Conservation (phyloP, 2,329 filamentous ascomycete genomes). For the Venturia effusa region DNA sequence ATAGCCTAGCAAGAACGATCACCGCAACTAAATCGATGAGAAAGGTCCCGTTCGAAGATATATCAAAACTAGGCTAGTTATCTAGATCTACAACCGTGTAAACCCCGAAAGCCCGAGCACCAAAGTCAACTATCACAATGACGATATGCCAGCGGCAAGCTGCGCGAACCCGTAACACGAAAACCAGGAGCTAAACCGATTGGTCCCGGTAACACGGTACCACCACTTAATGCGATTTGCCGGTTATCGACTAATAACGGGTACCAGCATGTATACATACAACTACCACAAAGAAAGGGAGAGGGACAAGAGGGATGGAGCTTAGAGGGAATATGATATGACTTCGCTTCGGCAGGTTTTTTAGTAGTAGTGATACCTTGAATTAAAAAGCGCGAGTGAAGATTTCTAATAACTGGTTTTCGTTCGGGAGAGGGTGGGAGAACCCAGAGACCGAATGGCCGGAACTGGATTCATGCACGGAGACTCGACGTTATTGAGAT, state of each 20-base stretch:
- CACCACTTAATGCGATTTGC: background rate
- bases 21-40: no score
- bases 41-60: no score
- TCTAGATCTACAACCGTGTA: no score
- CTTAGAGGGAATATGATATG: no score
- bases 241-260: background rate
- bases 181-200: background rate
- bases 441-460: background rate
- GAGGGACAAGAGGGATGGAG: background rate
- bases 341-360: no score
- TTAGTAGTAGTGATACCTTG: no score
- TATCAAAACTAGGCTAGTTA: no score
- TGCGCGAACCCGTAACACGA: background rate
- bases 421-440: background rate
- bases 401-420: background rate
- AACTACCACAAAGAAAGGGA: background rate
- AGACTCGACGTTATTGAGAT: background rate
- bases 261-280: background rate
- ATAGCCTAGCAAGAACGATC: no score
- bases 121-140: no score
- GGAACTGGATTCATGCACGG: background rate
- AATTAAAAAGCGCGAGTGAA: background rate
- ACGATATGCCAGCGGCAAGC: background rate
- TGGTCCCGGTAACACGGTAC: background rate
- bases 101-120: no score